Conservation (phyloP, 2,329 filamentous ascomycete genomes). For the Arthrobotrys iridis region DNA sequence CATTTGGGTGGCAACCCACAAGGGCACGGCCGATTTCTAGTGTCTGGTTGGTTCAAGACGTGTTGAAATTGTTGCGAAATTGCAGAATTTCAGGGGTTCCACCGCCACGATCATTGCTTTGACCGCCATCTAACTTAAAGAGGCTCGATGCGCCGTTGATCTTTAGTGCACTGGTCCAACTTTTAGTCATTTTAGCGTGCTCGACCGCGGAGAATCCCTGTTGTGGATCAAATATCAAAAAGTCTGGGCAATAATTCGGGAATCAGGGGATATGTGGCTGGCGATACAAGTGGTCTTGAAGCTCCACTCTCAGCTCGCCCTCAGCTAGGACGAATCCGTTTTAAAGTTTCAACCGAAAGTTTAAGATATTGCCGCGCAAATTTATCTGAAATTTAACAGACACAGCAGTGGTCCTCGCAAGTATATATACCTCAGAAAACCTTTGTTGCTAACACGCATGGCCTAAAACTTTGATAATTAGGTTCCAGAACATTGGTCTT, state of each 20-base stretch:
- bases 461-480: not conserved
- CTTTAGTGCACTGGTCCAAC: too few relatives aligned
- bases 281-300: too few relatives aligned
- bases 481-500: not conserved
- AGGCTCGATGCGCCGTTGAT: not conserved
- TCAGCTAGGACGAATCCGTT: not conserved
- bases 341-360: not conserved
- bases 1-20: too few relatives aligned
- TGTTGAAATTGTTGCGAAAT: conserved; percentile 8
- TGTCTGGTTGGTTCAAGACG: not conserved
- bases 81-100: not conserved
- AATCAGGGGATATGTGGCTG: too few relatives aligned
- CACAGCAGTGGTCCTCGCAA: not conserved
- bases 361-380: too few relatives aligned
- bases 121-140: not conserved
- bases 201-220: not conserved
- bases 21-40: too few relatives aligned
- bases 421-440: not conserved
- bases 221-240: not conserved
- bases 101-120: not conserved
- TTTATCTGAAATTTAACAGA: too few relatives aligned
- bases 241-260: too few relatives aligned
- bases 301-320: too few relatives aligned
- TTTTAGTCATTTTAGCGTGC: not conserved
- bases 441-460: not conserved